Conservation (phyloP, 2,329 filamentous ascomycete genomes). For the Fusarium beomiforme region DNA sequence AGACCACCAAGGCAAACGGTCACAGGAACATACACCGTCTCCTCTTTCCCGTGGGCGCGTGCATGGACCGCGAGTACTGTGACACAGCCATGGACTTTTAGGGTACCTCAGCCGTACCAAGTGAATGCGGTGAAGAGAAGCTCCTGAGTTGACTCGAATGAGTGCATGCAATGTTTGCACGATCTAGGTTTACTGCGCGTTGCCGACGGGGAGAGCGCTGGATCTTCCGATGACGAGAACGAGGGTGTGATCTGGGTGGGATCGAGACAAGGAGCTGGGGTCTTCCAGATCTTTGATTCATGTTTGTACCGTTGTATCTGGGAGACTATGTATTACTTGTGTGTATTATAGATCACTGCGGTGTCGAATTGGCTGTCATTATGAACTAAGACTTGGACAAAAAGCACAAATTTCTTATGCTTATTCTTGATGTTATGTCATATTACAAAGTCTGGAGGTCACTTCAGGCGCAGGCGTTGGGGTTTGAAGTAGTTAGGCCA, state of each 20-base stretch:
- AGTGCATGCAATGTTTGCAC: conserved; percentile 21
- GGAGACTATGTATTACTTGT: conserved; percentile 2
- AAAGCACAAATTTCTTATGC: neutral
- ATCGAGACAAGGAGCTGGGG: neutral
- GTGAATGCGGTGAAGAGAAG: conserved; percentile 32
- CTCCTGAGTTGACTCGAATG: conserved; percentile 14
- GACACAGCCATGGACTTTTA: conserved; percentile 10
- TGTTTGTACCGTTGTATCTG: neutral
- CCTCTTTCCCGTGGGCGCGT: conserved; percentile 10
- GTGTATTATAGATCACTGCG: conserved; percentile 12
- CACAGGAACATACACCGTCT: conserved; percentile 4
- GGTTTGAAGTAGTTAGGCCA: neutral
- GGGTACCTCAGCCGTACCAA: neutral
- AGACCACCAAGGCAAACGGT: conserved; percentile 17
- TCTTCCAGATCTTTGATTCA: conserved; percentile 9
- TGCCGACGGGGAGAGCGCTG: conserved; percentile 20
- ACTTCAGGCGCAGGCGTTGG: too few relatives aligned
- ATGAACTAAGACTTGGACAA: neutral
- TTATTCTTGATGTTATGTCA: neutral
- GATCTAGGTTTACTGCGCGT: conserved; percentile 18
- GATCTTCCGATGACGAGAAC: conserved; percentile 28
- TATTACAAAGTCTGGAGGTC: neutral
- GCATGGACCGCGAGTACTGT: conserved; percentile 15
- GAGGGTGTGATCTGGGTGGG: conserved; percentile 15
- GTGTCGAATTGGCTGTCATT: neutral